Evolutionary conservation across 257 asterid species (phyloP), one percentile per base, ranked within the genome.

Genomic region (Cynanchum wilfordii): DNA sequence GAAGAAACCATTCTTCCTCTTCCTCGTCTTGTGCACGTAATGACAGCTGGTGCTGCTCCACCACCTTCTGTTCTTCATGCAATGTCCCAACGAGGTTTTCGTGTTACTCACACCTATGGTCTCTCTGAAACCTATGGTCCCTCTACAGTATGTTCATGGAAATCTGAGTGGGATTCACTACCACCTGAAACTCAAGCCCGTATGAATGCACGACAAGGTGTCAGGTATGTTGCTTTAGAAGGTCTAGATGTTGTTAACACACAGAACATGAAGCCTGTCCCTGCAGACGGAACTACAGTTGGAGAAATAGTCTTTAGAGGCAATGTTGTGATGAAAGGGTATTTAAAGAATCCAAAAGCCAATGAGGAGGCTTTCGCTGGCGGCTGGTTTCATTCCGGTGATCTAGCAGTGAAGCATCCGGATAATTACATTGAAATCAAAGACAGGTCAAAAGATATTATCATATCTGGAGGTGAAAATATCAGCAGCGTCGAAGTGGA

Each of bases 11-110:
- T 88, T 70, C 86, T 86, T 8, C 98, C 98, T 66, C 92, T 92
- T 77, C 97, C 98, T 64, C 97, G 87, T 12, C 75, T 80, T 3
- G 91, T 92, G 72, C 87, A 87, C 7, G 98, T 92, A 45, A 92
- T 90, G 97, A 92, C 98, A 9, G 98, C 98, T 0, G 98, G 98
- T 25, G 98, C 98, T 5, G 96, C 98, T 40, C 98, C 98, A 1
- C 97, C 98, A 10, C 98, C 98, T 69, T 77, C 97, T 0, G 78
- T 92, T 72, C 95, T 92, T 27, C 81, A 74, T 16, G 93, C 93
- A 74, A 92, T 92, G 97, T 84, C 95, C 0, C 82, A 85, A 25
- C 88, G 68, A 67, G 98, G 98, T 72, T 92, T 92, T 71, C 87
- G 89, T 73, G 97, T 92, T 11, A 20, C 96, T 0, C 98, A 92